Conservation (phyloP, 1,284 basidiomycete genomes). For the Moesziomyces parantarcticus region DNA sequence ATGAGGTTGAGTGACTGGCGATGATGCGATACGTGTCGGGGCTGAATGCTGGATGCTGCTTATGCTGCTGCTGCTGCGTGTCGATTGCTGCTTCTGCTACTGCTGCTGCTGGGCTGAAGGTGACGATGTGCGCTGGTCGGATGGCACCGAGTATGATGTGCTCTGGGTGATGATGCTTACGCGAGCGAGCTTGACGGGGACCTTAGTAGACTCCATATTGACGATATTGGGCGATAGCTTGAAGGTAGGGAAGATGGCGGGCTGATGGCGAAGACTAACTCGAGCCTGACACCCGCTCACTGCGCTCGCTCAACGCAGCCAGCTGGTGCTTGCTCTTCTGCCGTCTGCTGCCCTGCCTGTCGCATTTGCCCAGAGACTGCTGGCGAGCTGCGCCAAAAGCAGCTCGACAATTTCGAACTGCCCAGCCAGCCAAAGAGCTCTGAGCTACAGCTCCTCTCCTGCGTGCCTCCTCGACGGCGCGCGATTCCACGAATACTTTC, state of each 20-base stretch:
- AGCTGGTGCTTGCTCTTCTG: too few species aligned
- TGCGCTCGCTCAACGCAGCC: too few species aligned
- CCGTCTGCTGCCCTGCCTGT: too few species aligned
- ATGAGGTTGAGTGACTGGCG: too few species aligned
- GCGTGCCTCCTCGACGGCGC: too few species aligned
- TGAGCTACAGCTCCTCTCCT: too few species aligned
- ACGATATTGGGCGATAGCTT: conserved; percentile 43
- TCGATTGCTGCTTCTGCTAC: not conserved
- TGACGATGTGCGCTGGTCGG: conserved; percentile 2
- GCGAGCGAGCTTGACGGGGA: conserved; percentile 56
- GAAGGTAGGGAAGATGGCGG: conserved; percentile 18
- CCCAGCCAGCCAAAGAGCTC: too few species aligned
- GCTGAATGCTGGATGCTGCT: not conserved
- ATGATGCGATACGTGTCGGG: too few species aligned
- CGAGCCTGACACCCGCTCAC: not conserved
- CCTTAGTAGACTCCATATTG: conserved; percentile 58
- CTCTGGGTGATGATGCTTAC: conserved; percentile 41
- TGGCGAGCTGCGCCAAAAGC: too few species aligned
- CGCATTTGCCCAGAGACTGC: too few species aligned
- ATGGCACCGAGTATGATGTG: conserved; percentile 1
- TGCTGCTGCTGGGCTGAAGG: conserved; percentile 7
- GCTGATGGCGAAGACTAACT: conserved; percentile 24
- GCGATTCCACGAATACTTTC: not conserved
- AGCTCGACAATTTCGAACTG: too few species aligned
- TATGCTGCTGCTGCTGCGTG: not conserved